A percentile compares a stretch with the other conserved stretches of the same genome.
Conservation (phyloP, 2,329 filamentous ascomycete species). For the Colletotrichum chrysophilum region DNA sequence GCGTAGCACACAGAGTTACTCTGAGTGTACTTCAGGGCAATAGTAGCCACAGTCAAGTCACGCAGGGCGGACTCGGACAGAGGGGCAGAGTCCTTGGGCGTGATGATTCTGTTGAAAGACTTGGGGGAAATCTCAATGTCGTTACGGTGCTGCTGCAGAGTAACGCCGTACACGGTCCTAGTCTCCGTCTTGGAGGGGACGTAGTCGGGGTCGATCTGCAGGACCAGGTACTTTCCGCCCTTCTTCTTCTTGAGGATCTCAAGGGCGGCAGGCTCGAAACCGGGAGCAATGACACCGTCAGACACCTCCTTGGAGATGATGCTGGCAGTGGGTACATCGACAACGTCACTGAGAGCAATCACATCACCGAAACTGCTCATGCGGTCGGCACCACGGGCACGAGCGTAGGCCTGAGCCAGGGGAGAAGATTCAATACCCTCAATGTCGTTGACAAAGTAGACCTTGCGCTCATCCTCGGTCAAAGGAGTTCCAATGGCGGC, state of each 20-base stretch:
- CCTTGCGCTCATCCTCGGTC: conserved; percentile 87
- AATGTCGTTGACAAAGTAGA: conserved; percentile 98
- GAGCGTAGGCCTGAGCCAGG: conserved; percentile 93
- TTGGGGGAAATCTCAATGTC: conserved; percentile 84
- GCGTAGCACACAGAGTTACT: conserved; percentile 99
- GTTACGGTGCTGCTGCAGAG: conserved; percentile 89
- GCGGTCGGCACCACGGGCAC: conserved; percentile 92
- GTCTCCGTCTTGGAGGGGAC: conserved; percentile 81
- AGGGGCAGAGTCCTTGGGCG: conserved; percentile 76
- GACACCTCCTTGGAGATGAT: conserved; percentile 99
- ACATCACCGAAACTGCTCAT: conserved; percentile 99
- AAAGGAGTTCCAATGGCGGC: conserved; percentile 92
- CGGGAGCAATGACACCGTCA: conserved; percentile 92
- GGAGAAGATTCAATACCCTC: conserved; percentile 83
- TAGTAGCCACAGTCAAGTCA: conserved; percentile 93
- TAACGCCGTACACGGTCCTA: conserved; percentile 89
- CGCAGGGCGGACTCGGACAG: conserved; percentile 84
- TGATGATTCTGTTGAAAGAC: conserved; percentile 86
- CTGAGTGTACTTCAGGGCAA: conserved; percentile 98
- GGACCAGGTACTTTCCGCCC: conserved; percentile 93
- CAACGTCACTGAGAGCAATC: conserved; percentile 89
- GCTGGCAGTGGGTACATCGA: conserved; percentile 92
- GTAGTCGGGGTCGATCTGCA: conserved; percentile 92
- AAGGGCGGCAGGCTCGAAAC: conserved; percentile 83
- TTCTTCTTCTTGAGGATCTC: conserved; percentile 98